Percentiles rank a stretch among this genome's conserved stretches.
phyloP scores from a whole-genome alignment of 2,329 filamentous ascomycete genomes.

The Aspergillus sp. region DNA sequence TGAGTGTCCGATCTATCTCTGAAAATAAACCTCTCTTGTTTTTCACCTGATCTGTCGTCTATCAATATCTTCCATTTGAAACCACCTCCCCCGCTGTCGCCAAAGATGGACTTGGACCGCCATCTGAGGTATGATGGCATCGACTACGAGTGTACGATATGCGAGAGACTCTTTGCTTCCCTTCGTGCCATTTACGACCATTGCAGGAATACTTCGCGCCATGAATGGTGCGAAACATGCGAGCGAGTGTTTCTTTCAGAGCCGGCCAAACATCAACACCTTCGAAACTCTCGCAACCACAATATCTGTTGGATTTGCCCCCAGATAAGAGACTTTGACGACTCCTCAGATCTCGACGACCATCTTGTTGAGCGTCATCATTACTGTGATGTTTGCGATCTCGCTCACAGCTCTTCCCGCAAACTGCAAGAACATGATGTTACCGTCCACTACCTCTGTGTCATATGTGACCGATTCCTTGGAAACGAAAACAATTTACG shows the following conservation, averaged over 20 bases:
- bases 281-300: conserved; percentile 13
- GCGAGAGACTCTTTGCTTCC: background rate
- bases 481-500: conserved; percentile 13
- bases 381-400: conserved; percentile 10
- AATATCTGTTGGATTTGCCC: conserved; percentile 15
- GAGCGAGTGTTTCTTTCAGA: conserved; percentile 12
- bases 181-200: background rate
- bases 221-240: conserved; percentile 17
- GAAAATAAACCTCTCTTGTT: too few relatives aligned
- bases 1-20: too few relatives aligned
- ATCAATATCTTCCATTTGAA: too few relatives aligned
- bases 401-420: background rate
- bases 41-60: too few relatives aligned
- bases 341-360: conserved; percentile 13
- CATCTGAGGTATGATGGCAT: background rate
- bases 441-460: conserved; percentile 10
- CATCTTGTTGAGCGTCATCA: conserved; percentile 13
- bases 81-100: background rate
- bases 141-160: background rate
- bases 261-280: conserved; percentile 12
- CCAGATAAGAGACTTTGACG: conserved; percentile 13
- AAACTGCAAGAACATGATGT: conserved; percentile 15
- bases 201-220: conserved; percentile 9
- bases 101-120: background rate
- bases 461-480: conserved; percentile 12